These are phyloP conservation scores for Tulasnella sp. DNA, from an alignment of 768 basidiomycete genomes.

Conservation along the genomic window DNA sequence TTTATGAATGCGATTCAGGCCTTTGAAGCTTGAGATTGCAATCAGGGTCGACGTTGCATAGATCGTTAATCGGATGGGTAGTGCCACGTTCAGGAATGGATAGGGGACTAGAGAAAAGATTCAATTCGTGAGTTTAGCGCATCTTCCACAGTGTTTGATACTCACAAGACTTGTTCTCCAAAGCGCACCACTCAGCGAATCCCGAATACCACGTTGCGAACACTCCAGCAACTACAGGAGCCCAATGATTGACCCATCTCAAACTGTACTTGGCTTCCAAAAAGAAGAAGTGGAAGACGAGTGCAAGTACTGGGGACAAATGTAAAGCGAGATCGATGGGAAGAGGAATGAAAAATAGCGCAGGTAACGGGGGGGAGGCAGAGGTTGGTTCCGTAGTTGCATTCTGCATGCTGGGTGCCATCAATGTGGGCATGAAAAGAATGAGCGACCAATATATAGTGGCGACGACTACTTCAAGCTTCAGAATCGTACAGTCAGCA, in stretches of 20 bases:
- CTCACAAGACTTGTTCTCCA: conserved; percentile 64
- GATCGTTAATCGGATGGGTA: conserved; percentile 58
- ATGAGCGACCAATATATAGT: conserved; percentile 73
- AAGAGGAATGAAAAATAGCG: conserved; percentile 49
- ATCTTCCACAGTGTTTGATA: conserved; percentile 33
- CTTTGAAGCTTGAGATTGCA: conserved; percentile 59
- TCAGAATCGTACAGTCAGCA: conserved; percentile 27
- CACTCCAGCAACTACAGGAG: conserved; percentile 42
- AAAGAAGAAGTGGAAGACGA: conserved; percentile 68
- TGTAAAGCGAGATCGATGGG: conserved; percentile 68
- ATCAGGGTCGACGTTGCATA: conserved; percentile 59
- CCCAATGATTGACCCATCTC: conserved; percentile 44
- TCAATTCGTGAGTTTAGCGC: background rate
- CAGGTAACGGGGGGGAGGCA: conserved; percentile 38
- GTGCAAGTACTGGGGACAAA: conserved; percentile 58
- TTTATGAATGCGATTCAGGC: conserved; percentile 61
- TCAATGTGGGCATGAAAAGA: conserved; percentile 58
- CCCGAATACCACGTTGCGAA: conserved; percentile 56
- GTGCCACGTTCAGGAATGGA: conserved; percentile 73
- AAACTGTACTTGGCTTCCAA: conserved; percentile 61
- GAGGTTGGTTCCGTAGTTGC: conserved; percentile 43
- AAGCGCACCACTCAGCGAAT: conserved; percentile 72
- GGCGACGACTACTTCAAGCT: conserved; percentile 56
- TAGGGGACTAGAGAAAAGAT: conserved; percentile 63
- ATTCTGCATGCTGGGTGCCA: conserved; percentile 48